Evolutionary conservation across 2,329 filamentous ascomycete species (phyloP), one percentile per base, ranked within the genome.

Genomic region (Geosmithia putterillii): DNA sequence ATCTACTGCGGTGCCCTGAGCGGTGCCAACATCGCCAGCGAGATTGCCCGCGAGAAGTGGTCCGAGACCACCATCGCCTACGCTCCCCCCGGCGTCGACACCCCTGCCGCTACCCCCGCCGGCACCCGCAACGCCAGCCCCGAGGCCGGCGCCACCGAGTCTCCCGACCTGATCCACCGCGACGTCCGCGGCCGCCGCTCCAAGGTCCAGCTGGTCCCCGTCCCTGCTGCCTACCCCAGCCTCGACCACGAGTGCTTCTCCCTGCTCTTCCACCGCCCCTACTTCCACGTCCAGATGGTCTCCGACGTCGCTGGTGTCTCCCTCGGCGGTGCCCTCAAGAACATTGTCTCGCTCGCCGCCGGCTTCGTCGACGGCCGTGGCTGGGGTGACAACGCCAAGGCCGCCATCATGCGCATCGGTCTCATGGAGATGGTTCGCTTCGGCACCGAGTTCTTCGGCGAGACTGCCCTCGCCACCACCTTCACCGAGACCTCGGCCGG

Each of bases 371-470:
- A 95, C 51, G 92, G 92, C 32, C 78, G 90, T 48, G 90, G 90
- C 51, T 98, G 92, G 90, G 92, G 92, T 56, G 89, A 96, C 69
- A 98, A 96, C 54, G 90, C 90, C 51, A 96, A 98, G 69, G 88
- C 92, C n/a, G 92, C 92, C 39, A 82, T 98, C 47, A 96, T 98
- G 87, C 85, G 92, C 37, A 83, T 96, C 18, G 92, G 92, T 7
- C 77, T 98, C 39, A 74, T 95, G 53, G 92, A 98, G 66, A 95
- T 95, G 83, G 87, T 96, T 56, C 83, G 85, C 58, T 98, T 98
- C 53, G 90, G 90, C 50, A 87, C 89, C 62, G 79, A 83, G 54
- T 98, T 96, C 70, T 98, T 96, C 60, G 78, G 79, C 17, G 76
- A 89, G 54, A 86, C 84, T 1, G 82, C 92, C 21, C 76, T 83